Evolutionary conservation across 2,329 filamentous ascomycete genomes (phyloP).

Genomic region (Sclerotinia minor): DNA sequence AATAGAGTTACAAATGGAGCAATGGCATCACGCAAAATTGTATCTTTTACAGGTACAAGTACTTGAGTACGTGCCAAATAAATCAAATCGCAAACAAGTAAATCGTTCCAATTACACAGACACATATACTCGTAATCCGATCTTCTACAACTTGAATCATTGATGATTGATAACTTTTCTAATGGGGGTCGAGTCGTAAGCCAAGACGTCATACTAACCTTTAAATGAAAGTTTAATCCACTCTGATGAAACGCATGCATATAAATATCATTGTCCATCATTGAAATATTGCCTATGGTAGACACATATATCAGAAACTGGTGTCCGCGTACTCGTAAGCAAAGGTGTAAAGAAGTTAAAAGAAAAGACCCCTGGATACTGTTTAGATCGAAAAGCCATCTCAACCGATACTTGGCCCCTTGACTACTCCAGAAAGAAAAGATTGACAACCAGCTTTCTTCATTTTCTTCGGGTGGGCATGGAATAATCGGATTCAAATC

Average conservation of each 20-base stretch:
- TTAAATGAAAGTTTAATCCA: neutral
- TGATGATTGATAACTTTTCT: neutral
- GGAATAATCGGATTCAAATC: neutral
- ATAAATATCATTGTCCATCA: too few species aligned
- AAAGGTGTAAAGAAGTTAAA: neutral
- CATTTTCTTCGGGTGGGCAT: neutral
- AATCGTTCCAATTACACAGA: neutral
- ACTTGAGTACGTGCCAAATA: too few species aligned
- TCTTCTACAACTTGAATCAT: neutral
- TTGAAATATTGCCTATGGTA: too few species aligned
- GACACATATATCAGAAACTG: neutral
- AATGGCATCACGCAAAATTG: too few species aligned
- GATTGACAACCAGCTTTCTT: neutral
- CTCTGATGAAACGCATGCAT: neutral
- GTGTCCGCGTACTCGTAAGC: neutral
- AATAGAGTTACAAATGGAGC: too few species aligned
- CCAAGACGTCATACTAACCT: conserved; percentile 12
- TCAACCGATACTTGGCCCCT: neutral
- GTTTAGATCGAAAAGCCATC: neutral
- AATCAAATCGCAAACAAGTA: too few species aligned
- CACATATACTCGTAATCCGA: neutral
- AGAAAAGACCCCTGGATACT: neutral
- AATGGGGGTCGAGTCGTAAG: conserved; percentile 1
- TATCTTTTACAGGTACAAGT: too few species aligned
- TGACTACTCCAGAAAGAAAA: neutral